Evolutionary conservation across 2,329 filamentous ascomycete species (phyloP).

Genomic region (Phaeosphaeriaceae sp.): DNA sequence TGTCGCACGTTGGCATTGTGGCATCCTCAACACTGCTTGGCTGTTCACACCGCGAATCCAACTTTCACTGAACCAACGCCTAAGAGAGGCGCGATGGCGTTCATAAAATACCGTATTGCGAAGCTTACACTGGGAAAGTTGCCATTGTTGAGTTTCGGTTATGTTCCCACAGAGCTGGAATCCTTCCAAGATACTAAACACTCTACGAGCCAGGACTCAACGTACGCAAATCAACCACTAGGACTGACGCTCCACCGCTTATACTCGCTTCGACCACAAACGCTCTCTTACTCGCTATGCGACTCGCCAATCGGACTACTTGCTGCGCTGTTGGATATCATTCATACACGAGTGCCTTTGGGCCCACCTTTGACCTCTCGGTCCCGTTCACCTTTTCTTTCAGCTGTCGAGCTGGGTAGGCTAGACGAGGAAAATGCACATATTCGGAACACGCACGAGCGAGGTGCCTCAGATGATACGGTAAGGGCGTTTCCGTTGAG

Average conservation of each 20-base stretch:
- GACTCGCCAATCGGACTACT: conserved; percentile 48
- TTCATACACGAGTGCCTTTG: conserved; percentile 31
- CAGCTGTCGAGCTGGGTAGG: conserved; percentile 37
- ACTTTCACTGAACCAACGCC: conserved; percentile 59
- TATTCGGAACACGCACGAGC: conserved; percentile 7
- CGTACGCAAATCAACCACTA: conserved; percentile 6
- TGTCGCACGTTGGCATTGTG: conserved; percentile 56
- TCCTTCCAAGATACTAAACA: background rate
- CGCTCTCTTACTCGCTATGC: conserved; percentile 45
- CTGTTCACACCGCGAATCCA: conserved; percentile 67
- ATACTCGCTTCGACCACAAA: conserved; percentile 44
- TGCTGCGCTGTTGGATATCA: conserved; percentile 39
- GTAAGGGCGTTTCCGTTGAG: conserved; percentile 9
- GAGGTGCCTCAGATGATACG: conserved; percentile 3
- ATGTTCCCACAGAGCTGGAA: conserved; percentile 59
- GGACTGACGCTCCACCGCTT: conserved; percentile 30
- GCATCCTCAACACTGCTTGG: conserved; percentile 61
- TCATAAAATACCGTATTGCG: conserved; percentile 64
- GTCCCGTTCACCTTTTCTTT: conserved; percentile 39
- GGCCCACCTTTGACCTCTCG: conserved; percentile 21
- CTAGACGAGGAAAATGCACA: conserved; percentile 20
- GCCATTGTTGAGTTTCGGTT: conserved; percentile 61
- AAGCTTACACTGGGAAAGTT: conserved; percentile 48
- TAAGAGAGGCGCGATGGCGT: conserved; percentile 54
- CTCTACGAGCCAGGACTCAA: background rate